phyloP scores from a whole-genome alignment of 129 eudicot species.

The Artemisia tridentata region DNA sequence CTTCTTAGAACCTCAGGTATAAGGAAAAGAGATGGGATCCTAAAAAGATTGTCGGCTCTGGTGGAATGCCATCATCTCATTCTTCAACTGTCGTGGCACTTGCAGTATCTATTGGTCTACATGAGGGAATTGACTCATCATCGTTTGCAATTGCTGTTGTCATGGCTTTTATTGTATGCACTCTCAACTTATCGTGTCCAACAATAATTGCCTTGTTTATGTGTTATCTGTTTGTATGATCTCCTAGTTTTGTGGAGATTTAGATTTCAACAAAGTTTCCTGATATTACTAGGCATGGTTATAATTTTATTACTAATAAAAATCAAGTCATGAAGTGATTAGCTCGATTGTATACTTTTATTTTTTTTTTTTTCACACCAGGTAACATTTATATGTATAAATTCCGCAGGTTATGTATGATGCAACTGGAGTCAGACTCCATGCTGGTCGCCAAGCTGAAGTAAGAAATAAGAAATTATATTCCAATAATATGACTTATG shows the following conservation, averaged over 20 bases:
- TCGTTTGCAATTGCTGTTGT: constrained; percentile 54
- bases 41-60: constrained; percentile 56
- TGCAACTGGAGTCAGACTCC: constrained; percentile 65
- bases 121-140: constrained; percentile 53
- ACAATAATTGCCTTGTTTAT: background rate
- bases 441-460: constrained; percentile 73
- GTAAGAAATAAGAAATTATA: constrained; percentile 41
- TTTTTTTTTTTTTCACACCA: no score
- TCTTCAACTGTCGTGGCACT: constrained; percentile 60
- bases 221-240: no score
- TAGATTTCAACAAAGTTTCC: background rate
- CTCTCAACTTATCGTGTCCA: background rate
- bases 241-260: background rate
- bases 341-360: background rate
- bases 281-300: background rate
- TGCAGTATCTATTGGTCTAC: constrained; percentile 55
- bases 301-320: background rate
- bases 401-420: constrained; percentile 62
- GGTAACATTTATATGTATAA: constrained; percentile 1
- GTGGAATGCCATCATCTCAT: constrained; percentile 77
- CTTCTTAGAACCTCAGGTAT: constrained; percentile 56
- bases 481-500: background rate
- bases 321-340: constrained; percentile 3
- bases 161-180: constrained; percentile 55
- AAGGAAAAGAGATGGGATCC: constrained; percentile 67